phyloP scores from a whole-genome alignment of 1,284 basidiomycete species.

The Boletus holoroseus region DNA sequence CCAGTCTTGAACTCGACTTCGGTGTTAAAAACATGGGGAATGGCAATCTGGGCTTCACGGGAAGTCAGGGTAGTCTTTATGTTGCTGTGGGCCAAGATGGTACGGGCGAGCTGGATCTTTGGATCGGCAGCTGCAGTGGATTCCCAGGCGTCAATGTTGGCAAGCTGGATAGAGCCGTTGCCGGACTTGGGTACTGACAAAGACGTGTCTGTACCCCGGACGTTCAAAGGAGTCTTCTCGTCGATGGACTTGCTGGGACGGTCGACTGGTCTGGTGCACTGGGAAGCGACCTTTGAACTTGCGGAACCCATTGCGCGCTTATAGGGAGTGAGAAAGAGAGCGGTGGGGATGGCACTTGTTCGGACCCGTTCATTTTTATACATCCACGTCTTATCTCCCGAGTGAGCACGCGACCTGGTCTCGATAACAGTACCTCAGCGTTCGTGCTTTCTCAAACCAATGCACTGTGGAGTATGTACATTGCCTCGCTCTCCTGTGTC shows the following conservation, averaged over 20 bases:
- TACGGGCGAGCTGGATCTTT: slow-evolving; percentile 72
- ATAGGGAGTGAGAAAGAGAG: slow-evolving; percentile 1
- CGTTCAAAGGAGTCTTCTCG: slow-evolving; percentile 20
- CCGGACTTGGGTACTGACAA: slow-evolving; percentile 34
- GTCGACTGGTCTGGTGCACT: slow-evolving; percentile 17
- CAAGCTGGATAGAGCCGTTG: slow-evolving; percentile 56
- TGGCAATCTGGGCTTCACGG: slow-evolving; percentile 59
- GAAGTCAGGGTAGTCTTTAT: slow-evolving; percentile 62
- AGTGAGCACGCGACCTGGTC: slow-evolving; percentile 12
- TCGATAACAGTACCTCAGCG: slow-evolving; percentile 5
- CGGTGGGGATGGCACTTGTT: slow-evolving; percentile 11
- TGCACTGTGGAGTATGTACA: neutral
- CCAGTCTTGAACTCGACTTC: slow-evolving; percentile 74
- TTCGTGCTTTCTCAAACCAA: neutral
- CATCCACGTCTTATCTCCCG: slow-evolving; percentile 19
- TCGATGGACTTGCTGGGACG: slow-evolving; percentile 23
- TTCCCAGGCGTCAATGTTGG: slow-evolving; percentile 65
- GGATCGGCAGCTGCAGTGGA: slow-evolving; percentile 49
- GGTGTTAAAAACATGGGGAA: slow-evolving; percentile 82
- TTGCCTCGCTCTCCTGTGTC: neutral
- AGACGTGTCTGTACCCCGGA: neutral
- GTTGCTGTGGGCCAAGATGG: slow-evolving; percentile 73
- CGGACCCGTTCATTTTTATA: slow-evolving; percentile 26
- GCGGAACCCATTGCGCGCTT: slow-evolving; percentile 23
- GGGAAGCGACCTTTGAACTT: slow-evolving; percentile 24